These are phyloP conservation scores for Lanmaoa pseudosensibilis DNA, from an alignment of 768 basidiomycete genomes.

Conservation along the genomic window DNA sequence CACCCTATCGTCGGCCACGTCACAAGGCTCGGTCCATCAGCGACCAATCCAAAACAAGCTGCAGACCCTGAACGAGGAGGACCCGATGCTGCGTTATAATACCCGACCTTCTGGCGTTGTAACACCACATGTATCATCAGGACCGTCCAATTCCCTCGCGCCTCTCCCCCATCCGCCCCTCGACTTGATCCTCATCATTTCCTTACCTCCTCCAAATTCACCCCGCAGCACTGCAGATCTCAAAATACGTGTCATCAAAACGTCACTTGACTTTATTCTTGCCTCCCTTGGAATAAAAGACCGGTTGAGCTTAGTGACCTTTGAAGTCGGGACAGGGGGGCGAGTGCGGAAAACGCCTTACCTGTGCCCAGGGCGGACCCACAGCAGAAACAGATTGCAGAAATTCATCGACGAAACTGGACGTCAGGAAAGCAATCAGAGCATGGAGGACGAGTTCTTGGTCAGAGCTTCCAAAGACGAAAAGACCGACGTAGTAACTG, in stretches of 20 bases:
- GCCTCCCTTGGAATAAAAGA: conserved; percentile 75
- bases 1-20: conserved; percentile 73
- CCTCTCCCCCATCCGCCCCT: conserved; percentile 84
- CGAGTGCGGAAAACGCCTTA: conserved; percentile 93
- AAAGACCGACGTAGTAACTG: conserved; percentile 96
- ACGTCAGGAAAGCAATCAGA: conserved; percentile 38
- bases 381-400: conserved; percentile 67
- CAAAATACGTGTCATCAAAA: conserved; percentile 86
- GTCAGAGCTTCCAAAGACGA: conserved; percentile 82
- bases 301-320: conserved; percentile 87
- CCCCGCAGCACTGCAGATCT: conserved; percentile 78
- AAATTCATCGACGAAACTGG: conserved; percentile 78
- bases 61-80: conserved; percentile 69
- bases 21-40: conserved; percentile 55
- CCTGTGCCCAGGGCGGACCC: conserved; percentile 65
- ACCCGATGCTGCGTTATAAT: conserved; percentile 60
- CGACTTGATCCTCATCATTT: conserved; percentile 90
- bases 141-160: conserved; percentile 76
- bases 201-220: conserved; percentile 73
- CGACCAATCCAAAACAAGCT: conserved; percentile 46
- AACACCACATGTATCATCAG: conserved; percentile 69
- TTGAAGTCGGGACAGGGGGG: conserved; percentile 83
- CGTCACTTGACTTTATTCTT: conserved; percentile 83
- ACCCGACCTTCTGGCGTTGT: conserved; percentile 51
- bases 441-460: conserved; percentile 62